A percentile compares a stretch with the other conserved stretches of the same genome.
Conservation (phyloP, 2,329 filamentous ascomycete species). For the Fusarium compactum region DNA sequence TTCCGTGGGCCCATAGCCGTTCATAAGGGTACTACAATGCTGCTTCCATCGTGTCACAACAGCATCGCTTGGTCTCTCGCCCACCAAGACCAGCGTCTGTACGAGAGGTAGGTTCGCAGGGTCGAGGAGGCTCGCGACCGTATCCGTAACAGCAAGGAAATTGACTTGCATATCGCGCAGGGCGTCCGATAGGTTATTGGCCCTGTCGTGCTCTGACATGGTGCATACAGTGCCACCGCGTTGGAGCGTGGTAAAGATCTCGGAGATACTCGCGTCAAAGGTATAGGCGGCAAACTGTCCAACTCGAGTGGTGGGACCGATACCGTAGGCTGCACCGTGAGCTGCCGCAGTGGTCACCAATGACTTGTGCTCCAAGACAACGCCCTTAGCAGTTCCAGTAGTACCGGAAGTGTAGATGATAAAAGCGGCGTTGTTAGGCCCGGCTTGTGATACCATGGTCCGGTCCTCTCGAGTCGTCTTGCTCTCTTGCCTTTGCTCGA, state of each 20-base stretch:
- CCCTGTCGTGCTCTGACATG: conserved; percentile 3
- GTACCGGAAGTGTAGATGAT: conserved; percentile 8
- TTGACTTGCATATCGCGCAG: conserved; percentile 13
- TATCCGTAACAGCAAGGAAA: conserved; percentile 10
- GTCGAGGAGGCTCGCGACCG: conserved; percentile 6
- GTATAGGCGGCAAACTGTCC: conserved; percentile 7
- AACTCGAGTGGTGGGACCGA: conserved; percentile 1
- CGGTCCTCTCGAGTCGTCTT: conserved; percentile 3
- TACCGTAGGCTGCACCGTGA: conserved; percentile 6
- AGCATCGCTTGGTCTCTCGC: conserved; percentile 11
- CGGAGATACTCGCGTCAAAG: conserved; percentile 2
- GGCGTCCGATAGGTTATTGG: background rate
- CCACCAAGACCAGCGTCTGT: conserved; percentile 10
- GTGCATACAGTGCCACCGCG: conserved; percentile 6
- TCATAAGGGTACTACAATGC: conserved; percentile 5
- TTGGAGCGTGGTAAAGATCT: conserved; percentile 9
- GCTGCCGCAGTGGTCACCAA: conserved; percentile 5
- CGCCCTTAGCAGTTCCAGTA: conserved; percentile 7
- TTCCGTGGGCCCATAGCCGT: conserved; percentile 11
- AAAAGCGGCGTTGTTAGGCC: conserved; percentile 4
- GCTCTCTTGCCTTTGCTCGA: conserved; percentile 7
- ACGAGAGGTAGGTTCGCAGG: conserved; percentile 6
- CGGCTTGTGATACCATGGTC: conserved; percentile 1
- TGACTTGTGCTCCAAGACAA: conserved; percentile 5
- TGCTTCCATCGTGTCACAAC: conserved; percentile 7